Evolutionary conservation across 805 yeast genomes (phyloP).

Genomic region (Lipomyces sp.): DNA sequence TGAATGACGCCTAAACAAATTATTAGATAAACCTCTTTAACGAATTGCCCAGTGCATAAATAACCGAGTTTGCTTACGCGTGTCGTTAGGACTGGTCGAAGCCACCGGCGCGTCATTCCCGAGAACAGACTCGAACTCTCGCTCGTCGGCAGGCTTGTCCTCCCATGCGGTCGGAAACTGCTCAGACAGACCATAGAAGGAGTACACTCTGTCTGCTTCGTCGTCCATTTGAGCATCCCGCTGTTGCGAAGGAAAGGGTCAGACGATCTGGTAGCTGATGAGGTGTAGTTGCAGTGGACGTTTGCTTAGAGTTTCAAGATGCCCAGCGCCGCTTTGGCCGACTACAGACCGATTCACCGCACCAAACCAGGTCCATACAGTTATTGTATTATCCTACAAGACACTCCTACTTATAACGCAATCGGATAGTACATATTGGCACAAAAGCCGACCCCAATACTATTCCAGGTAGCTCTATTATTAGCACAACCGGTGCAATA

Average conservation of each 20-base stretch:
- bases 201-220: conserved; percentile 10
- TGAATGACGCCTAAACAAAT: conserved; percentile 3
- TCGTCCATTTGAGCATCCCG: conserved; percentile 8
- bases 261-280: not conserved
- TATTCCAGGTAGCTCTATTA: no score
- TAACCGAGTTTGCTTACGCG: not conserved
- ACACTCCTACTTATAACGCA: no score
- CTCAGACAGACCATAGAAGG: conserved; percentile 17
- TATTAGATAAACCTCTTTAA: not conserved
- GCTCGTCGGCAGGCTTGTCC: conserved; percentile 9
- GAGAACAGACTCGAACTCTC: conserved; percentile 6
- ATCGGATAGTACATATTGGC: no score
- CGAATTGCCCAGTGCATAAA: not conserved
- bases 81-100: not conserved
- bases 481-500: no score
- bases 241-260: not conserved
- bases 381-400: no score
- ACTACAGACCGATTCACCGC: no score
- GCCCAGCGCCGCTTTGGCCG: no score
- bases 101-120: conserved; percentile 1
- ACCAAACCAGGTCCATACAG: no score
- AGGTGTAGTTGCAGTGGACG: not conserved
- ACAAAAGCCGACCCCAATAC: no score
- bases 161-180: conserved; percentile 24
- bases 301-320: no score